A percentile compares a stretch with the other conserved stretches of the same genome.
Evolutionary conservation across 257 asterid species (phyloP).

Genomic region (Plectranthus barbatus): DNA sequence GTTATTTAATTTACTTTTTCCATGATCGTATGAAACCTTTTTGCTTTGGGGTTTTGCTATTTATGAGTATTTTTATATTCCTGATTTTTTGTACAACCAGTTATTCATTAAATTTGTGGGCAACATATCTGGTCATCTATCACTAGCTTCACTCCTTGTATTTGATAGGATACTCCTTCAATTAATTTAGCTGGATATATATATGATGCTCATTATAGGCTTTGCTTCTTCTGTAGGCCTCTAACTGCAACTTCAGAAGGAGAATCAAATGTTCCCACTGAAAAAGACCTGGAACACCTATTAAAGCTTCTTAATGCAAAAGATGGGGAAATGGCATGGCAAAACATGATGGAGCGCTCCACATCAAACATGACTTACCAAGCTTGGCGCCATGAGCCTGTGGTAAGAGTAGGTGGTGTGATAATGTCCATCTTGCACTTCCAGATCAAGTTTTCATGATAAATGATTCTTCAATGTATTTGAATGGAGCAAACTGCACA

Average conservation of each 20-base stretch:
- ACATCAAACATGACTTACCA: slow-evolving; percentile 74
- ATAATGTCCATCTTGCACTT: slow-evolving; percentile 26
- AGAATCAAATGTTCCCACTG: slow-evolving; percentile 38
- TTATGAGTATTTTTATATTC: background rate
- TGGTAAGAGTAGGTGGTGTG: slow-evolving; percentile 36
- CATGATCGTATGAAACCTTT: background rate
- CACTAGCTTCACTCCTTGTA: background rate
- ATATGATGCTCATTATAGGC: slow-evolving; percentile 2
- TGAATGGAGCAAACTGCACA: background rate
- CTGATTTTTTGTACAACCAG: background rate
- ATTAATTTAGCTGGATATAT: background rate
- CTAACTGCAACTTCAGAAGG: slow-evolving; percentile 33
- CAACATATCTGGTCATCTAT: background rate
- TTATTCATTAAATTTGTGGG: background rate
- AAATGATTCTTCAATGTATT: background rate
- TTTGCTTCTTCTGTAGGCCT: slow-evolving; percentile 31
- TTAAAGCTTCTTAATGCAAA: slow-evolving; percentile 54
- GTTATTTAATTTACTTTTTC: background rate
- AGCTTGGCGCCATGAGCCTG: slow-evolving; percentile 97
- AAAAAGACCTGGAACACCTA: slow-evolving; percentile 67
- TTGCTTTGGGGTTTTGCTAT: background rate
- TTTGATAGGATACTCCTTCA: background rate
- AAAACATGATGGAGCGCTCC: slow-evolving; percentile 85
- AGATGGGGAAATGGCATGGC: slow-evolving; percentile 84
- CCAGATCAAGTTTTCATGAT: slow-evolving; percentile 15